Conservation (phyloP, 495 filamentous ascomycete genomes). For the Viridothelium virens region DNA sequence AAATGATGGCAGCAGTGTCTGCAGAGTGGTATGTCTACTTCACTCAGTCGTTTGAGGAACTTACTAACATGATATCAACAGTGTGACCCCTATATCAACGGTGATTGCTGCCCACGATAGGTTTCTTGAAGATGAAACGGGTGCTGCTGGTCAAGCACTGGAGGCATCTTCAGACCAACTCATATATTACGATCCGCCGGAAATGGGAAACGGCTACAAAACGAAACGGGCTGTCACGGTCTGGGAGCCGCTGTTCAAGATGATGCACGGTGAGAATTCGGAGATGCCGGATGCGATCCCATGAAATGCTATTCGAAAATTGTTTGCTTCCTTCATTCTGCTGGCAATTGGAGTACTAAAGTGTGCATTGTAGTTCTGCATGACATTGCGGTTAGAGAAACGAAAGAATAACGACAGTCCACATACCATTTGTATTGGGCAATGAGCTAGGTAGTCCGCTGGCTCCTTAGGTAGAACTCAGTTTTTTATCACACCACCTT, state of each 20-base stretch:
- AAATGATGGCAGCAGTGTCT: slow-evolving; percentile 35
- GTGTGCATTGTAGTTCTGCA: background rate
- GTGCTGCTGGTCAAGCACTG: slow-evolving; percentile 30
- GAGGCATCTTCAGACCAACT: slow-evolving; percentile 35
- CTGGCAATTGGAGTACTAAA: too few relatives aligned
- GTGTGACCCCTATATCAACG: slow-evolving; percentile 33
- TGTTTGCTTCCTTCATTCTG: too few relatives aligned
- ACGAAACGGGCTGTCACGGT: slow-evolving; percentile 31
- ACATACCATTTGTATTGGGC: too few relatives aligned
- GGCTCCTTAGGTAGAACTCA: background rate
- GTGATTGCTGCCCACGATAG: slow-evolving; percentile 33
- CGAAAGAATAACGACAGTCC: too few relatives aligned
- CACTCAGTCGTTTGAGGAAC: background rate
- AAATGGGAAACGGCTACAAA: slow-evolving; percentile 29
- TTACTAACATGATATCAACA: slow-evolving; percentile 10
- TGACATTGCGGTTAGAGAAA: background rate
- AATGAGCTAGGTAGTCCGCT: background rate
- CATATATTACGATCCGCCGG: slow-evolving; percentile 28
- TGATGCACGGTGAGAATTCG: slow-evolving; percentile 36
- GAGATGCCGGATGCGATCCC: slow-evolving; percentile 35
- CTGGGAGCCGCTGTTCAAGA: slow-evolving; percentile 39
- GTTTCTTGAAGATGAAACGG: slow-evolving; percentile 31
- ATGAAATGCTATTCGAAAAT: background rate
- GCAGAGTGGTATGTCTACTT: slow-evolving; percentile 21
- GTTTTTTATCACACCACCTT: background rate